These are phyloP conservation scores for Zoysia pacifica DNA, from an alignment of 176 grass and related monocot genomes.

Conservation along the genomic window DNA sequence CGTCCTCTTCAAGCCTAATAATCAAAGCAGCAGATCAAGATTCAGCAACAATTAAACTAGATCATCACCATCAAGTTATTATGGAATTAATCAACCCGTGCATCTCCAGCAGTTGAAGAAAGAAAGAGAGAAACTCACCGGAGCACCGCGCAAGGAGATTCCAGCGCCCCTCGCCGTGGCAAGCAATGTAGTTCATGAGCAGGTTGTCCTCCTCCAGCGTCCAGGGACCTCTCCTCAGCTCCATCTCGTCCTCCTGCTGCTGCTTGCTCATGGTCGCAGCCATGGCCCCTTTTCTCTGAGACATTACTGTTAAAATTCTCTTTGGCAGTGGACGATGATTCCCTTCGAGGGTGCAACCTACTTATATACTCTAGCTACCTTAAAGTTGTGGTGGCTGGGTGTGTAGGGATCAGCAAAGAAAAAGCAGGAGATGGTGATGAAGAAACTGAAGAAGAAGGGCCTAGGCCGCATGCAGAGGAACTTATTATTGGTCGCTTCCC, in stretches of 20 bases:
- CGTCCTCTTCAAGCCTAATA: constrained; percentile 84
- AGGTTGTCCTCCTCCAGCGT: constrained; percentile 85
- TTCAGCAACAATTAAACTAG: no score
- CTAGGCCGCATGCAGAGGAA: constrained; percentile 39
- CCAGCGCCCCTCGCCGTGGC: constrained; percentile 88
- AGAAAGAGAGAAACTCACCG: constrained; percentile 38
- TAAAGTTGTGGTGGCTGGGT: neutral
- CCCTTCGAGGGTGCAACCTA: constrained; percentile 40
- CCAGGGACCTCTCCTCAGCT: constrained; percentile 84
- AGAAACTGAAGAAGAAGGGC: neutral
- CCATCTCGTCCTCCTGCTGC: constrained; percentile 56
- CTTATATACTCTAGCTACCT: constrained; percentile 38
- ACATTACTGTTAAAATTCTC: constrained; percentile 48
- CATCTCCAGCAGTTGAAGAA: neutral
- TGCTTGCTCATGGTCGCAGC: constrained; percentile 53
- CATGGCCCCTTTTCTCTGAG: constrained; percentile 66
- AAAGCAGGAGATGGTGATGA: neutral
- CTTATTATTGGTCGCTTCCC: constrained; percentile 38
- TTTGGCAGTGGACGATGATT: constrained; percentile 27
- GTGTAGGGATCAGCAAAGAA: constrained; percentile 30
- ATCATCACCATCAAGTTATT: neutral
- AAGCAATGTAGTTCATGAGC: constrained; percentile 93
- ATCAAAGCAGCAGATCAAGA: neutral
- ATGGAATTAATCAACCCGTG: neutral
- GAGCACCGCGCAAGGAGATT: constrained; percentile 87